Conservation (phyloP, 257 asterid species). For the Ajuga chamaepitys region DNA sequence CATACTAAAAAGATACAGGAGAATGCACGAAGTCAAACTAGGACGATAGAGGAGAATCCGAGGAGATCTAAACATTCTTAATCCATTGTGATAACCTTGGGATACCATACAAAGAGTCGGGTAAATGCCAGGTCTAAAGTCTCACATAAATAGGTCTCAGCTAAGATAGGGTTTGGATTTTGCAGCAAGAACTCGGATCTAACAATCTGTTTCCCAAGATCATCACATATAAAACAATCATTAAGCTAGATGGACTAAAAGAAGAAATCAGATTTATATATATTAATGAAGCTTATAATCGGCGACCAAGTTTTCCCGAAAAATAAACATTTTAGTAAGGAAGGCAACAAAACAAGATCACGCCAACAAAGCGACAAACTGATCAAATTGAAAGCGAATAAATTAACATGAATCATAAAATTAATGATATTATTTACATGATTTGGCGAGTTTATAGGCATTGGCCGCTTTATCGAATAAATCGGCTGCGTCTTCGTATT, state of each 20-base stretch:
- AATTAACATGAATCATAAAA: not conserved
- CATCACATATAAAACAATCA: not conserved
- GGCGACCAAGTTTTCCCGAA: not conserved
- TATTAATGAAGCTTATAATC: not conserved
- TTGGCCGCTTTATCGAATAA: slow-evolving; percentile 87
- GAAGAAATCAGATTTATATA: not conserved
- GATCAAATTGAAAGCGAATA: not conserved
- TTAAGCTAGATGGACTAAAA: not conserved
- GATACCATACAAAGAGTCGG: too few relatives aligned
- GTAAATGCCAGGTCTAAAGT: too few relatives aligned
- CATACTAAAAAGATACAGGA: too few relatives aligned
- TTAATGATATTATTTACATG: slow-evolving; percentile 30
- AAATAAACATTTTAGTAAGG: not conserved
- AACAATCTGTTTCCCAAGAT: too few relatives aligned
- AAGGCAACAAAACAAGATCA: not conserved
- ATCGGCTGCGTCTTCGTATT: slow-evolving; percentile 85
- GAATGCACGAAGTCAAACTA: too few relatives aligned
- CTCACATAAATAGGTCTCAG: too few relatives aligned
- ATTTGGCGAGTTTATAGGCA: slow-evolving; percentile 85
- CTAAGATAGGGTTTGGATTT: too few relatives aligned
- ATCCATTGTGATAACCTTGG: too few relatives aligned
- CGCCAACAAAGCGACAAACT: not conserved
- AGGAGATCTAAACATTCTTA: too few relatives aligned
- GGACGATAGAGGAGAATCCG: too few relatives aligned
- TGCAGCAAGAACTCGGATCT: too few relatives aligned